Percentiles rank a stretch among this genome's conserved stretches.
These are phyloP conservation scores for Pythium volutum DNA, from an alignment of 352 stramenopile genomes.

Conservation along the genomic window DNA sequence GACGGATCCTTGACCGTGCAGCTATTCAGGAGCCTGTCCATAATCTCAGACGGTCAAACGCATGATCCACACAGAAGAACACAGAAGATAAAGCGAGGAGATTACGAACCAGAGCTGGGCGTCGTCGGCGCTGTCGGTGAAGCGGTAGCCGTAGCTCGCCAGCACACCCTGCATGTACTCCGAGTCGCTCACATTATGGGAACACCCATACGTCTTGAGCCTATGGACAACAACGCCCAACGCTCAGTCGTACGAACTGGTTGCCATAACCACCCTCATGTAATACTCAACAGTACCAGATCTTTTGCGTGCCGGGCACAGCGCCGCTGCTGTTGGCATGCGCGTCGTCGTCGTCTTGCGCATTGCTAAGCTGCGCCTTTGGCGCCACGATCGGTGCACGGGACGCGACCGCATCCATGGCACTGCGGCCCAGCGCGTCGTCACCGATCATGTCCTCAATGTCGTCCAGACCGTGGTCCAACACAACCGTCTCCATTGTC, in stretches of 20 bases:
- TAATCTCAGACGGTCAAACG: not conserved
- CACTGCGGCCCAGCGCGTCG: slow-evolving; percentile 57
- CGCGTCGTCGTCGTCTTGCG: slow-evolving; percentile 14
- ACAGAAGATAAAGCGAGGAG: not conserved
- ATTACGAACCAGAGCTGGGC: slow-evolving; percentile 85
- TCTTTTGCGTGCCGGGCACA: slow-evolving; percentile 68
- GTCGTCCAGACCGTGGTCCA: slow-evolving; percentile 50
- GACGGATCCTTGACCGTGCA: slow-evolving; percentile 94
- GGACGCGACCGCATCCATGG: slow-evolving; percentile 28
- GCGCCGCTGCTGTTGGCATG: slow-evolving; percentile 17
- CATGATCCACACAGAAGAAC: not conserved
- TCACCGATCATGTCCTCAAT: slow-evolving; percentile 83
- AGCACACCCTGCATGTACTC: slow-evolving; percentile 94
- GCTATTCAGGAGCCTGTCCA: slow-evolving; percentile 80
- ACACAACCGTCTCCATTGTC: slow-evolving; percentile 17
- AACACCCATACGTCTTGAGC: slow-evolving; percentile 91
- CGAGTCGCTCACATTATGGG: slow-evolving; percentile 91
- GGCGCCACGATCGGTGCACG: slow-evolving; percentile 61
- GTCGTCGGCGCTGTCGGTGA: slow-evolving; percentile 67
- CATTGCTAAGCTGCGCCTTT: slow-evolving; percentile 29
- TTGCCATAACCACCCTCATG: not conserved
- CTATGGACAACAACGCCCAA: slow-evolving; percentile 12
- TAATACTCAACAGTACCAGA: slow-evolving; percentile 37
- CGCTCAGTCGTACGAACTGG: not conserved
- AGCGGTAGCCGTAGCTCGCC: slow-evolving; percentile 86